Evolutionary conservation across 2,329 filamentous ascomycete species (phyloP), one percentile per base, ranked within the genome.

Genomic region (Pestalotiopsis sp.): DNA sequence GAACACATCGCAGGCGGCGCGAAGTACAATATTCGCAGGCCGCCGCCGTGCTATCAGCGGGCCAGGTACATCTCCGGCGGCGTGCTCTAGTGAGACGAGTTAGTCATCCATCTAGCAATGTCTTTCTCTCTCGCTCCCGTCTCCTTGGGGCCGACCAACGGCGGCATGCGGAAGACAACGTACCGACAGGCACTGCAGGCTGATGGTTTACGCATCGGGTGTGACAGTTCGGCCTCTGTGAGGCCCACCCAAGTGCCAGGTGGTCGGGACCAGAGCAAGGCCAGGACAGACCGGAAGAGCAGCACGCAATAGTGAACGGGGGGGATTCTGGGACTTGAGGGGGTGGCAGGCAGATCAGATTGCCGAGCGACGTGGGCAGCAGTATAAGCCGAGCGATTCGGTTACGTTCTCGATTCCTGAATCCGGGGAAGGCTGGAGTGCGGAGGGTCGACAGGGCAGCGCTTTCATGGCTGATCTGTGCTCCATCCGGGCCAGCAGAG

Each of bases 1-100:
- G 67, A n/a, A 62, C 59, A 45, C 67, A 69, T 11, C 31, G 64
- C 49, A 69, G 27, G 27, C 67, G 63, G 20, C 64, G 63, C 12
- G 67, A 69, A 3, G 60, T 45, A 52, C 67, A 69, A 59, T 68
- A 68, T 64, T 68, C 67, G 67, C 67, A 68, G 13, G 59, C 41
- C 6, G 49, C 57, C 23, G 59, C 45, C 20, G 38, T 13, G 2
- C 13, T 36, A 13, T 41, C 61, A 49, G 27, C 36, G 7, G 64
- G 41, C 58, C 60, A 69, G 20, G 36, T 66, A n/a, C 67, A 69
- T 60, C 60, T 62, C 9, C 67, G 63, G 25, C 67, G 67, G 3
- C 67, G 67, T 36, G 67, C 67, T 41, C 67, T 69, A 27, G 38
- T 14, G 2, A 13, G 1, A n/a, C 27, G 41, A 36, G 38, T 52